Percentiles rank a stretch among this genome's conserved stretches.
Conservation (phyloP, 768 basidiomycete species). For the Psilocybe cyanescens region DNA sequence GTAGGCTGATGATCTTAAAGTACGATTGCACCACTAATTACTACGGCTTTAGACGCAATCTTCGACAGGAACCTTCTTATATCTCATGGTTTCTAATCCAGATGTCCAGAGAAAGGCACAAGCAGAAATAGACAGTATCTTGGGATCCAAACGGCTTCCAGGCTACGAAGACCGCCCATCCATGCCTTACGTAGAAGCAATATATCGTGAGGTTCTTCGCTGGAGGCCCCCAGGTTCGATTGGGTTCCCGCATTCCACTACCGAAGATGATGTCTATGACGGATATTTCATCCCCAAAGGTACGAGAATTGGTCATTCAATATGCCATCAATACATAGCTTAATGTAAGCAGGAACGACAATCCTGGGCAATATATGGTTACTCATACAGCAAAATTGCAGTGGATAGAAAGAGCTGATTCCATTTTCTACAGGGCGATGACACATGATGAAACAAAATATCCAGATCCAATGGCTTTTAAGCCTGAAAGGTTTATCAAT, state of each 20-base stretch:
- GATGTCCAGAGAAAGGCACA: slow-evolving; percentile 34
- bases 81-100: slow-evolving; percentile 32
- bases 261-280: slow-evolving; percentile 25
- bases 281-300: slow-evolving; percentile 30
- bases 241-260: slow-evolving; percentile 25
- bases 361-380: slow-evolving; percentile 37
- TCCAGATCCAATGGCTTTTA: slow-evolving; percentile 37
- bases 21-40: too few species aligned
- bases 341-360: slow-evolving; percentile 22
- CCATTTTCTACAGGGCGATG: slow-evolving; percentile 31
- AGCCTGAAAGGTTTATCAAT: slow-evolving; percentile 48
- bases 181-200: slow-evolving; percentile 29
- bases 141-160: slow-evolving; percentile 32
- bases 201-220: slow-evolving; percentile 17
- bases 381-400: background rate
- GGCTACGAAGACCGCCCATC: slow-evolving; percentile 24
- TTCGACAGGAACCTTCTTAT: slow-evolving; percentile 25
- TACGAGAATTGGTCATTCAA: background rate
- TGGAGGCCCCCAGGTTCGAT: slow-evolving; percentile 16
- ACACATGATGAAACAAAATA: slow-evolving; percentile 33
- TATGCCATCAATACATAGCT: background rate
- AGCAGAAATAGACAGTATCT: slow-evolving; percentile 34
- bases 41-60: slow-evolving; percentile 9
- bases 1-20: background rate
- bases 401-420: too few species aligned